Evolutionary conservation across 345 rosid genomes (phyloP).

Genomic region (Excoecaria agallocha): DNA sequence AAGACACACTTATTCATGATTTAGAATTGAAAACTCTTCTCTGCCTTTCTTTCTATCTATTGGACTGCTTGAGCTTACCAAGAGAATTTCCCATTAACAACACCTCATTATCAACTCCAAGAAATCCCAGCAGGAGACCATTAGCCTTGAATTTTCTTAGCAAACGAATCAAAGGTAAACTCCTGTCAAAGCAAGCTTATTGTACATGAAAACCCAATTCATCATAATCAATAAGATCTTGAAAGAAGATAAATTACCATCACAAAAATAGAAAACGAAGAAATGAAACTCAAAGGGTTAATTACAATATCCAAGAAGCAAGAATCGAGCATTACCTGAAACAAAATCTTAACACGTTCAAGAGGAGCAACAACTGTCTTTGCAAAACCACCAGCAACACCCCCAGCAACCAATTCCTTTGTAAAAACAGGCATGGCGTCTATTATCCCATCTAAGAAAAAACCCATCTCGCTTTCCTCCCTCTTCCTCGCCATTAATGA

Average conservation of each 20-base stretch:
- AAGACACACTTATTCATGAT: background rate
- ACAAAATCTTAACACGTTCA: conserved; percentile 88
- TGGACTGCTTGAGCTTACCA: background rate
- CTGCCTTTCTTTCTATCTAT: background rate
- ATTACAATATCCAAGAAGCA: background rate
- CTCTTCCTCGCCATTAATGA: conserved; percentile 42
- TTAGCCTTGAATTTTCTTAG: background rate
- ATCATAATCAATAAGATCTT: conserved; percentile 1
- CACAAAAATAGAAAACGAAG: background rate
- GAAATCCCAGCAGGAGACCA: conserved; percentile 6
- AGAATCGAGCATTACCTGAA: conserved; percentile 51
- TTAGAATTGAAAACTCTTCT: background rate
- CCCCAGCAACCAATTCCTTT: conserved; percentile 85
- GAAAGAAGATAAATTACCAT: background rate
- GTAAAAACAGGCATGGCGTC: conserved; percentile 75
- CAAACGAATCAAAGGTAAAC: conserved; percentile 2
- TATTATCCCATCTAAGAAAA: conserved; percentile 44
- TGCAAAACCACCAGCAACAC: conserved; percentile 85
- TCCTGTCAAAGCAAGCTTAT: too few relatives aligned
- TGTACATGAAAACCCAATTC: conserved; percentile 1
- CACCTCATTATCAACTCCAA: background rate
- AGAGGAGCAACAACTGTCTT: conserved; percentile 89
- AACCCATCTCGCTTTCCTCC: conserved; percentile 48
- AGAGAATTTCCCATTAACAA: background rate
- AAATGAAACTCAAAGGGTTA: background rate